Evolutionary conservation across 371 early-diverging fungal genomes (phyloP), one percentile per base, ranked within the genome.

Genomic region (Blakeslea trispora): DNA sequence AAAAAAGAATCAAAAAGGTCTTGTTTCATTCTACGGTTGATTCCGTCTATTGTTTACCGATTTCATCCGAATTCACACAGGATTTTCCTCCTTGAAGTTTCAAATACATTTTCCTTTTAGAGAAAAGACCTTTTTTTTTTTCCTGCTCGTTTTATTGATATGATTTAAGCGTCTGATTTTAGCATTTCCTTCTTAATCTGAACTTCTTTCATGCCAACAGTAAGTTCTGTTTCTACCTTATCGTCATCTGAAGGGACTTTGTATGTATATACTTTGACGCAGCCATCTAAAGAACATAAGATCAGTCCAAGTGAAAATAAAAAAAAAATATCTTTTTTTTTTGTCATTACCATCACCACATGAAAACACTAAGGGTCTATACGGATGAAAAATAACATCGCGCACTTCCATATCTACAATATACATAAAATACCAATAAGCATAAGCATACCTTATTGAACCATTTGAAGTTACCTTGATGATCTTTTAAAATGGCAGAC

Each of bases 321-420:
- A n/a, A n/a, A n/a, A n/a, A n/a, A n/a, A n/a, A n/a, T n/a, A n/a
- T n/a, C n/a, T n/a, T n/a, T n/a, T n/a, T n/a, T n/a, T n/a, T n/a
- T n/a, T n/a, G n/a, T n/a, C 9, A 22, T 6, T 80, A 85, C 88
- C 96, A 68, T 95, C 96, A 41, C 84, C 87, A 74, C 91, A 84
- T 5, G 94, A 89, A 58, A 94, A 88, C 47, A 95, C 50, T 8
- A 91, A 63, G 13, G 88, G 86, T 51, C 83, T 75, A 19, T 84
- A 83, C 31, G 94, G 94, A 61, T 95, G 95, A 69, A 94, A 91
- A 46, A 93, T 73, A n/a, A 92, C 87, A 74, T 95, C 95, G 23
- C 96, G 87, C 7, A 95, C 87, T 65, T 95, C 96, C 28, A 93
- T 81, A 23, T 89, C 91, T 81, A 9, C 13, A 35, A 43, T 15